Conservation (phyloP, 2,329 filamentous ascomycete genomes). For the Chaetomiaceae sp. region DNA sequence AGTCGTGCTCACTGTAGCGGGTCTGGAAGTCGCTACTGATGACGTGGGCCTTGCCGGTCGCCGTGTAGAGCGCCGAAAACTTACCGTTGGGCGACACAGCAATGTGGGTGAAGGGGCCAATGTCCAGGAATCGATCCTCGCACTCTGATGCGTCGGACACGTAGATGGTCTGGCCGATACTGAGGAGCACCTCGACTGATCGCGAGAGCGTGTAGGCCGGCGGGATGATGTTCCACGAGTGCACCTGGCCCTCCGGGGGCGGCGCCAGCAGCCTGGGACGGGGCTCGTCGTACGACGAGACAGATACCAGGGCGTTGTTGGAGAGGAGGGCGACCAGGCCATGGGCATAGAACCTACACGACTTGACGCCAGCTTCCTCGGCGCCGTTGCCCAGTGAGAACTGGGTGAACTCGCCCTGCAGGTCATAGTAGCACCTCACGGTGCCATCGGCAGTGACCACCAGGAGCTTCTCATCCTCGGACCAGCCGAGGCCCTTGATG, state of each 20-base stretch:
- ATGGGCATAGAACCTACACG: slow-evolving; percentile 82
- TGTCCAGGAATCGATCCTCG: slow-evolving; percentile 85
- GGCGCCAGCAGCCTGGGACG: slow-evolving; percentile 76
- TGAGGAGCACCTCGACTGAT: slow-evolving; percentile 87
- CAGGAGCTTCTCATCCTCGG: slow-evolving; percentile 86
- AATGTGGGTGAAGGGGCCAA: slow-evolving; percentile 88
- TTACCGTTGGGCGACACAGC: slow-evolving; percentile 86
- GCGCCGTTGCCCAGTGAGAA: slow-evolving; percentile 88
- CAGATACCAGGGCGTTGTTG: slow-evolving; percentile 81
- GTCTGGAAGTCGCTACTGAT: slow-evolving; percentile 94
- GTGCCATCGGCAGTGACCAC: slow-evolving; percentile 86
- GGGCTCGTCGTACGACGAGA: slow-evolving; percentile 87
- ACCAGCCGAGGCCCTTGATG: slow-evolving; percentile 90
- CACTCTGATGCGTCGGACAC: slow-evolving; percentile 84
- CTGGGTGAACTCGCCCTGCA: slow-evolving; percentile 93
- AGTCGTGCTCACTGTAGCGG: slow-evolving; percentile 86
- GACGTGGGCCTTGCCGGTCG: slow-evolving; percentile 81
- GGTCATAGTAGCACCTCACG: slow-evolving; percentile 81
- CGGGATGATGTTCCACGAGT: slow-evolving; percentile 85
- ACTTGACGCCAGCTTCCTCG: slow-evolving; percentile 79
- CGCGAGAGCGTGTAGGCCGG: slow-evolving; percentile 84
- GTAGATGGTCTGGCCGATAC: slow-evolving; percentile 77
- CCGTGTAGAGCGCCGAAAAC: slow-evolving; percentile 81
- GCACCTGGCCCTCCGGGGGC: slow-evolving; percentile 71
- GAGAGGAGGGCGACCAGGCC: slow-evolving; percentile 90